A percentile compares a stretch with the other conserved stretches of the same genome.
Evolutionary conservation across 106 monocot genomes (phyloP).

Genomic region (Chionographis japonica): DNA sequence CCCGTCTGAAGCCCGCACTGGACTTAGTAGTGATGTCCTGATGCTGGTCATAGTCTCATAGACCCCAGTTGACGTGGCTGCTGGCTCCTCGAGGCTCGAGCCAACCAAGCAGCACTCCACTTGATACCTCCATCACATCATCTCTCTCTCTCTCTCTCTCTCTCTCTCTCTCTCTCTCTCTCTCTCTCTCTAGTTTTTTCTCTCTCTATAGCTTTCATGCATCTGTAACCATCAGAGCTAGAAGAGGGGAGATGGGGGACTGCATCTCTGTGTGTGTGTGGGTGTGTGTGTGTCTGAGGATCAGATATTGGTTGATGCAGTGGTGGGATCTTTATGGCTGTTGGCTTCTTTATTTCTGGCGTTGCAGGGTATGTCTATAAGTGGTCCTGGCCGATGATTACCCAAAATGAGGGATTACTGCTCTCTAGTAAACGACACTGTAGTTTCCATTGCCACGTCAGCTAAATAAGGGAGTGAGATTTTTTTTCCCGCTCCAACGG

Average conservation of each 20-base stretch:
- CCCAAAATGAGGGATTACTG: too few relatives aligned
- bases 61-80: not conserved
- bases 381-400: too few relatives aligned
- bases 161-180: slow-evolving; percentile 6
- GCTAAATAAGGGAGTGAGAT: too few relatives aligned
- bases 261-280: too few relatives aligned
- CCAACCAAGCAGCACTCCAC: not conserved
- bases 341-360: too few relatives aligned
- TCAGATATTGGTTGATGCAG: too few relatives aligned
- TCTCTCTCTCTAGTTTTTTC: not conserved
- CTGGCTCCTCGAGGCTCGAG: not conserved
- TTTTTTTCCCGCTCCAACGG: too few relatives aligned
- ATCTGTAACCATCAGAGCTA: slow-evolving; percentile 35
- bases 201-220: slow-evolving; percentile 29
- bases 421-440: too few relatives aligned
- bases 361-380: too few relatives aligned
- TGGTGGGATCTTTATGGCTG: too few relatives aligned
- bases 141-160: not conserved
- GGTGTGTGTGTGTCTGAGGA: not conserved
- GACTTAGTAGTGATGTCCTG: not conserved
- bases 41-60: not conserved
- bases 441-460: too few relatives aligned
- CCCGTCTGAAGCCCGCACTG: too few relatives aligned
- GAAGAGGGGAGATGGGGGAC: slow-evolving; percentile 21
- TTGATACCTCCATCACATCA: slow-evolving; percentile 3